Percentiles rank a stretch among this genome's conserved stretches.
These are phyloP conservation scores for Tricholoma sp. DNA, from an alignment of 768 basidiomycete genomes.

Conservation along the genomic window DNA sequence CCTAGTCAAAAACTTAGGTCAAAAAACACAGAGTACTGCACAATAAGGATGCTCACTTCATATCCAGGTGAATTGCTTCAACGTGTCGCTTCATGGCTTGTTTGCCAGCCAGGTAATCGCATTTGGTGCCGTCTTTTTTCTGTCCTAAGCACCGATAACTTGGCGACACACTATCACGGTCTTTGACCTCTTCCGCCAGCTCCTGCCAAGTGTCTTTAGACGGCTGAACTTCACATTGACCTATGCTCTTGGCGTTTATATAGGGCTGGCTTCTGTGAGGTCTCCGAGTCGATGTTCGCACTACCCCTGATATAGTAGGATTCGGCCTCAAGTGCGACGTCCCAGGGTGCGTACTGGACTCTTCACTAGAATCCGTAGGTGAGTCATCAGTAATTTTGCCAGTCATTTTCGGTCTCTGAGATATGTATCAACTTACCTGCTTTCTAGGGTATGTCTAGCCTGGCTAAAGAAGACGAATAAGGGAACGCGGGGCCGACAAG, in stretches of 20 bases:
- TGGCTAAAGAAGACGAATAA: background rate
- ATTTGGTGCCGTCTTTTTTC: background rate
- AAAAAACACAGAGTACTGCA: background rate
- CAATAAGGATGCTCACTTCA: slow-evolving; percentile 7
- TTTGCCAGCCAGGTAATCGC: slow-evolving; percentile 16
- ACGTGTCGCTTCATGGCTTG: slow-evolving; percentile 20
- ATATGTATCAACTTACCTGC: background rate
- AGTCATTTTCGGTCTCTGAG: background rate
- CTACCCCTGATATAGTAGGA: background rate
- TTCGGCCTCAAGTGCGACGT: too few species aligned
- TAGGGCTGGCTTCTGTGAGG: background rate
- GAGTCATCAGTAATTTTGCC: background rate
- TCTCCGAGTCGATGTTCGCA: background rate
- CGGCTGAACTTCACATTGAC: background rate
- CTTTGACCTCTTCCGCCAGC: background rate
- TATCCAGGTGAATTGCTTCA: slow-evolving; percentile 18
- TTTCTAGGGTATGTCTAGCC: background rate
- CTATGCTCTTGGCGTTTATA: too few species aligned
- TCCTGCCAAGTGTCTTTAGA: slow-evolving; percentile 8
- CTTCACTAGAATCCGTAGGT: background rate
- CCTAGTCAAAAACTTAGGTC: slow-evolving; percentile 1
- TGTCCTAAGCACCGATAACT: slow-evolving; percentile 11
- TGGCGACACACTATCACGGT: slow-evolving; percentile 1
- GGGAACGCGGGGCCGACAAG: too few species aligned
- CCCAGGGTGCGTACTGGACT: background rate